Conservation (phyloP, 345 rosid species). For the Durio zibethinus region DNA sequence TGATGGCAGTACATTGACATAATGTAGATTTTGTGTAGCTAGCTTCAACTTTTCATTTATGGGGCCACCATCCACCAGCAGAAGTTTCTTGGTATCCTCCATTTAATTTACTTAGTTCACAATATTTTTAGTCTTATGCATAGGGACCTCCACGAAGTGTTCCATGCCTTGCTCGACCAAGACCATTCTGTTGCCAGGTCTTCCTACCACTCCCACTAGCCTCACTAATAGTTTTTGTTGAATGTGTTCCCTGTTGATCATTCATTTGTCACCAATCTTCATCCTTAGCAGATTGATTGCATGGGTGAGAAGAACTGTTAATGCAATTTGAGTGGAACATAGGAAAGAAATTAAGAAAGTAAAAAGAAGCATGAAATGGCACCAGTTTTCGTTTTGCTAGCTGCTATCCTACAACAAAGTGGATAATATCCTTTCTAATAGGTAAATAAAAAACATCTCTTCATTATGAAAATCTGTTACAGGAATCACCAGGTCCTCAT, state of each 20-base stretch:
- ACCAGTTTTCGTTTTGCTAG: conserved; percentile 93
- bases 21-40: conserved; percentile 88
- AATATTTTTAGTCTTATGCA: conserved; percentile 83
- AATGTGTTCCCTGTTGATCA: conserved; percentile 75
- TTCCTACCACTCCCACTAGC: conserved; percentile 94
- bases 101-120: conserved; percentile 59
- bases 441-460: conserved; percentile 94
- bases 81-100: conserved; percentile 77
- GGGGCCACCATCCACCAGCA: conserved; percentile 71
- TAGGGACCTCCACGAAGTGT: conserved; percentile 71
- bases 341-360: background rate
- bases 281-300: background rate
- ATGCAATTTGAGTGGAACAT: background rate
- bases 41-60: conserved; percentile 80
- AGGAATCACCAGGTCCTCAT: conserved; percentile 76
- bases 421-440: conserved; percentile 84
- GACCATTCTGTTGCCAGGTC: conserved; percentile 82
- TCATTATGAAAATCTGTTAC: conserved; percentile 70
- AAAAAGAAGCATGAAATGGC: conserved; percentile 7
- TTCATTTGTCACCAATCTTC: background rate
- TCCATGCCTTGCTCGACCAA: conserved; percentile 91
- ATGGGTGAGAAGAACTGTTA: background rate
- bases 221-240: conserved; percentile 88
- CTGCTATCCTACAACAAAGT: conserved; percentile 84
- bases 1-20: conserved; percentile 76